phyloP scores from a whole-genome alignment of 164 flowering plant genomes.

The Chimonanthus praecox region DNA sequence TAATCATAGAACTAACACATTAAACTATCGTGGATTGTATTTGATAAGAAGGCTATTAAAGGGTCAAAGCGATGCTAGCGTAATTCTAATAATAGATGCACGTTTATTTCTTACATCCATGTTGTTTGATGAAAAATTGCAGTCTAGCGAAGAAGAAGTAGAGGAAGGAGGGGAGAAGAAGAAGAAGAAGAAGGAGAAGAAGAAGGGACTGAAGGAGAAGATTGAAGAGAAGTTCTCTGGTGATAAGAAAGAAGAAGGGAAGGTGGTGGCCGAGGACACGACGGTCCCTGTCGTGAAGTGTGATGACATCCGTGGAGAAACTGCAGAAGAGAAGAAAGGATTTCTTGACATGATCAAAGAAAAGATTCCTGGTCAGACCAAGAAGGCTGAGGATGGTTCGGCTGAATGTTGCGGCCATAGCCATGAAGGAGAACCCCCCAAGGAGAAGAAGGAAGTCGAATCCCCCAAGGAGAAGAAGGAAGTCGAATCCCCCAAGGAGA shows the following conservation, averaged over 20 bases:
- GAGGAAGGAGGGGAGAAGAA: conserved; percentile 27
- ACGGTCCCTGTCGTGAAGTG: background rate
- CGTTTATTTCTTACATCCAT: background rate
- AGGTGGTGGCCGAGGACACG: background rate
- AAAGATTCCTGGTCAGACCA: conserved; percentile 40
- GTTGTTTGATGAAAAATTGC: conserved; percentile 6
- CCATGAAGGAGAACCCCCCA: background rate
- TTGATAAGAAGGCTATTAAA: too few relatives aligned
- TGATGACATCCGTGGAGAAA: background rate
- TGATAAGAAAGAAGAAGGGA: conserved; percentile 17
- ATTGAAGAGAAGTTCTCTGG: conserved; percentile 34
- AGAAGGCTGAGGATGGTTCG: too few relatives aligned
- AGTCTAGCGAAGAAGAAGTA: conserved; percentile 66
- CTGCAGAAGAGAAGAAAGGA: conserved; percentile 34
- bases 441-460: too few relatives aligned
- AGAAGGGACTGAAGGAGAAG: conserved; percentile 59
- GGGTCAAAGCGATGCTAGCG: too few relatives aligned
- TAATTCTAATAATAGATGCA: background rate
- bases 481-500: conserved; percentile 22
- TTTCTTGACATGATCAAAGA: conserved; percentile 47
- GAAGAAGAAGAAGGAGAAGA: conserved; percentile 53
- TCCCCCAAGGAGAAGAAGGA: conserved; percentile 35
- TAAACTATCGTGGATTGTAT: too few relatives aligned
- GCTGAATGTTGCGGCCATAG: background rate
- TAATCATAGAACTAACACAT: too few relatives aligned